Evolutionary conservation across 2,329 filamentous ascomycete genomes (phyloP).

Genomic region (Trichoderma guizhouense): DNA sequence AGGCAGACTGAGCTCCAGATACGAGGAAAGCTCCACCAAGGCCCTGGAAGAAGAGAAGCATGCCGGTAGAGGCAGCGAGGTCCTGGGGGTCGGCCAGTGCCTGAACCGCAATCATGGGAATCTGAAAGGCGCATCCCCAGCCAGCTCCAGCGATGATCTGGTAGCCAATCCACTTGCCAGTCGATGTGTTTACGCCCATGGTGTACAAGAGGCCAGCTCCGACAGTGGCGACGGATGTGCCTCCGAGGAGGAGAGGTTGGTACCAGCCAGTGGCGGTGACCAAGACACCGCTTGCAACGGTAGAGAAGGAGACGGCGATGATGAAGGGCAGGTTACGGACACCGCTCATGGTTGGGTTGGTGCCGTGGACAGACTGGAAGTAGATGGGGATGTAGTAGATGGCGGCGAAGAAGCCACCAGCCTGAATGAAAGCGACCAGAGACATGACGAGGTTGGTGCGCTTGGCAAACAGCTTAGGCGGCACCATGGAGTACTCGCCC

Average conservation of each 20-base stretch:
- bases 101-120: conserved; percentile 51
- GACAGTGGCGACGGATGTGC: conserved; percentile 41
- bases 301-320: conserved; percentile 42
- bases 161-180: conserved; percentile 50
- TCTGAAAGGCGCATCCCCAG: conserved; percentile 44
- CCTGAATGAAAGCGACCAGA: conserved; percentile 41
- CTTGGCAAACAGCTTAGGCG: conserved; percentile 37
- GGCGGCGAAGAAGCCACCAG: conserved; percentile 42
- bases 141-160: conserved; percentile 50
- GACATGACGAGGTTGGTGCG: conserved; percentile 39
- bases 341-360: conserved; percentile 38
- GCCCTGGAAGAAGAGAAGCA: conserved; percentile 47
- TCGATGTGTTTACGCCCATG: conserved; percentile 37
- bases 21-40: conserved; percentile 51
- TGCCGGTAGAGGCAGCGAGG: conserved; percentile 45
- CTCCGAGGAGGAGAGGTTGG: conserved; percentile 45
- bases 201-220: conserved; percentile 43
- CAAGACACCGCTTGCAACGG: conserved; percentile 37
- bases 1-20: conserved; percentile 46
- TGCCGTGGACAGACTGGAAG: conserved; percentile 41
- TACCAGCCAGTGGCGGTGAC: conserved; percentile 42
- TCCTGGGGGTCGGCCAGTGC: conserved; percentile 39
- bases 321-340: conserved; percentile 46
- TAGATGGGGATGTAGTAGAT: conserved; percentile 50
- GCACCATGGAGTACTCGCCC: conserved; percentile 45